These are phyloP conservation scores for Yarrowia sp. DNA, from an alignment of 805 yeast genomes.

Conservation along the genomic window DNA sequence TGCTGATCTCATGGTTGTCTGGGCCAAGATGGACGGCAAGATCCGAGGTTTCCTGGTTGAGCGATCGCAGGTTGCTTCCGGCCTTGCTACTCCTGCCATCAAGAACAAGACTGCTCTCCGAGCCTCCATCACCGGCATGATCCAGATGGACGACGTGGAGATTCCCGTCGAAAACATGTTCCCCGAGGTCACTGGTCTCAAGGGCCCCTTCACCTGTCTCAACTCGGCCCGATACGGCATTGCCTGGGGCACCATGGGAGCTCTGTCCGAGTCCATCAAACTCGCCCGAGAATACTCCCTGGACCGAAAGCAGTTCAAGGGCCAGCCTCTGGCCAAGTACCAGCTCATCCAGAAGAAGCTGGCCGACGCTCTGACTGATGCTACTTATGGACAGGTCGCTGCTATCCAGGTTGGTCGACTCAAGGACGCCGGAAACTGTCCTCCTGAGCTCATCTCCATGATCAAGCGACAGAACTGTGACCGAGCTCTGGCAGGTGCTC, in stretches of 20 bases:
- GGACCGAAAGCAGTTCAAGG: conserved; percentile 42
- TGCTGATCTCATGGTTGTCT: conserved; percentile 43
- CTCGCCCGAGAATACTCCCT: conserved; percentile 41
- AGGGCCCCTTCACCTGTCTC: conserved; percentile 46
- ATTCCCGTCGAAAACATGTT: conserved; percentile 44
- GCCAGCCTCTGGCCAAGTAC: conserved; percentile 42
- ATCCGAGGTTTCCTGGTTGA: conserved; percentile 45
- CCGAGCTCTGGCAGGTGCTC: conserved; percentile 40
- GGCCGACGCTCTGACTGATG: conserved; percentile 44
- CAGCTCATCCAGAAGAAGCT: conserved; percentile 45
- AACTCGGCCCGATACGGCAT: conserved; percentile 45
- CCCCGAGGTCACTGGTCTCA: conserved; percentile 41
- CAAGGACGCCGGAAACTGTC: conserved; percentile 39
- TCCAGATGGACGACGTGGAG: conserved; percentile 44
- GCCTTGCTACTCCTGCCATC: conserved; percentile 43
- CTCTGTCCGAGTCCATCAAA: conserved; percentile 42
- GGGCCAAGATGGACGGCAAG: conserved; percentile 46
- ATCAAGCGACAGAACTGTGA: conserved; percentile 46
- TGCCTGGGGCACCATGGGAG: conserved; percentile 47
- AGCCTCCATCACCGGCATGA: conserved; percentile 46
- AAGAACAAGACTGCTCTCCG: conserved; percentile 42
- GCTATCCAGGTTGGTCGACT: conserved; percentile 44
- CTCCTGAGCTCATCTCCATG: conserved; percentile 46
- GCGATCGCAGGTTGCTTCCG: conserved; percentile 36
- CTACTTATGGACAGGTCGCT: conserved; percentile 41